Base-by-base conservation (phyloP, 192 early-diverging fungal species). In the Podochytrium sp. region DNA sequence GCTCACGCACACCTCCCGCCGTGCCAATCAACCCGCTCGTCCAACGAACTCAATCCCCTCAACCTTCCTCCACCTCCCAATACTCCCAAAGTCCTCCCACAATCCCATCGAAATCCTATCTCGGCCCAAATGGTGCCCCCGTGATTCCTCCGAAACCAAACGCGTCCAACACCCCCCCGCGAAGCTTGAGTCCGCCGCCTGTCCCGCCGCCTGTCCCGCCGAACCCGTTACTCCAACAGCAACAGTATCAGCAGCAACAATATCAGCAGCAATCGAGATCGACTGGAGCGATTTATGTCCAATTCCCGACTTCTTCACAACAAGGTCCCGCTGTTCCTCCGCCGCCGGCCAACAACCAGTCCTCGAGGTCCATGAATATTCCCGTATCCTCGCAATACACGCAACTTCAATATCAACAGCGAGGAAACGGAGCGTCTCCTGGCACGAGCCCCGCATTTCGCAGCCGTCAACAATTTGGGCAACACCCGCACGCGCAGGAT, bases 1-100 rank as follows among this genome's bases (percentile, higher is more conserved):
- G 38, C 39, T 78, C 53, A 56, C 85, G 43, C 38, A 68, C 68
- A 25, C 65, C 79, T 35, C 76, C 83, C 56, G 73, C 77, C 52
- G 58, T 74, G 51, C 62, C 71, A 66, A 50, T 58, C 52, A 29
- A 75, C 57, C 68, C 63, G 4, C 42, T 65, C 42, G 37, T 47
- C n/a, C 43, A 47, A 47, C 20, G 52, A 25, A 55, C 39, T 12
- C 12, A 18, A 6, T 41, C 63, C 0, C 38, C 63, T 25, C 35
- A 41, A 38, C 41, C 59, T 23, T 16, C 29, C 12, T 20, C 25
- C 3, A 50, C 50, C 32, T 50, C 35, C 41, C 55, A 41, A 41
- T 37, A 38, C 32, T 51, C 58, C 43, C 29, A 33, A 16, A 18
- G 34, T 5, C 41, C 56, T 47, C 55, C 41, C 50, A 33, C 71